Evolutionary conservation across 768 basidiomycete species (phyloP).

Genomic region (Serendipita vermifera): DNA sequence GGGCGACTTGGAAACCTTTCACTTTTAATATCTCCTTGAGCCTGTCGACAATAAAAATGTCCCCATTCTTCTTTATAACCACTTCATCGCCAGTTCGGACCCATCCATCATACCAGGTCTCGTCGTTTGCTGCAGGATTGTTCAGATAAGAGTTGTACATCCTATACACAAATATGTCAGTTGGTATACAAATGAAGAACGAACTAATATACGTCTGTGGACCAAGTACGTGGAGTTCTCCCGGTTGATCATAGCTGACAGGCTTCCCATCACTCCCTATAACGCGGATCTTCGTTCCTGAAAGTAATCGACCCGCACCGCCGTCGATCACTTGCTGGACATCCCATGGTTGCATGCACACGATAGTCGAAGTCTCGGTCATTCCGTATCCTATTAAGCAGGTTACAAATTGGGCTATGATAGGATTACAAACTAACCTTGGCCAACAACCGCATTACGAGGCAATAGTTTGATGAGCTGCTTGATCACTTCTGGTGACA

Average conservation of each 20-base stretch:
- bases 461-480: slow-evolving; percentile 35
- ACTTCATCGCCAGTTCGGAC: slow-evolving; percentile 57
- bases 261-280: slow-evolving; percentile 45
- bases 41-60: slow-evolving; percentile 50
- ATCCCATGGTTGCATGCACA: neutral
- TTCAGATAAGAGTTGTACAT: slow-evolving; percentile 6
- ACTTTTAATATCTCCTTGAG: slow-evolving; percentile 34
- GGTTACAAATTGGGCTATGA: neutral
- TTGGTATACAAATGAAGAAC: neutral
- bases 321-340: slow-evolving; percentile 40
- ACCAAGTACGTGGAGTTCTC: slow-evolving; percentile 41
- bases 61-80: slow-evolving; percentile 37
- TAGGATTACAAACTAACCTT: slow-evolving; percentile 23
- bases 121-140: slow-evolving; percentile 7
- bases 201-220: neutral
- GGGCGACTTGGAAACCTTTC: slow-evolving; percentile 45
- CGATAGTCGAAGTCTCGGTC: slow-evolving; percentile 48
- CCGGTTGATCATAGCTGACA: slow-evolving; percentile 42
- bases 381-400: slow-evolving; percentile 28
- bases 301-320: slow-evolving; percentile 44
- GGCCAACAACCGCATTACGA: slow-evolving; percentile 42
- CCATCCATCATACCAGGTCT: slow-evolving; percentile 34
- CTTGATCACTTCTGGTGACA: slow-evolving; percentile 40
- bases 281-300: slow-evolving; percentile 42
- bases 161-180: neutral